Base-by-base conservation (phyloP, 1,284 basidiomycete species). In the Cryptococcus floricola region DNA sequence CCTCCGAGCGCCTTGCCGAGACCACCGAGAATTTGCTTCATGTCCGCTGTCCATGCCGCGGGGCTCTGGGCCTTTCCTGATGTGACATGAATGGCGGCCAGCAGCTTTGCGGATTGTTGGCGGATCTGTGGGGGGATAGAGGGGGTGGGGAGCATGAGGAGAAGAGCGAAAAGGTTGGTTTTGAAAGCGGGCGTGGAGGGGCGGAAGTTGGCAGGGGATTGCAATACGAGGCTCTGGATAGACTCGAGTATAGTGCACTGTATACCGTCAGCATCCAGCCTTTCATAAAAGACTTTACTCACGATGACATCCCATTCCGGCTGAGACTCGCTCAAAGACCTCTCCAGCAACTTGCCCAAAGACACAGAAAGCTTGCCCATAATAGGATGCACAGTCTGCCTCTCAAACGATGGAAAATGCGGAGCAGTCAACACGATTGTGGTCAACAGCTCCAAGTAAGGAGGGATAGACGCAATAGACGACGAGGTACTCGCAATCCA, bases 351-450 rank as follows among this genome's bases (percentile, higher is more conserved):
- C 31, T 62, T 67, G 25, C 61, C 57, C 13, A 73, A 45, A 2
- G 66, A 65, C 2, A 71, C 65, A 9, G 70, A 63, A 14, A 73
- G 57, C 60, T 75, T 77, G 48, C 70, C 71, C 62, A 74, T 70
- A 18, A 71, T 61, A 9, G 75, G 75, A 38, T 70, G 67, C 27
- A 73, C 60, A 1, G 65, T 63, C 51, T 75, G 73, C 27, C 75
- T 58, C 58, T 74, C 71, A 53, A 75, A 75, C 4, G 69, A 62
- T 0, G 75, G 75, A 28, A 69, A 73, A 25, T 63, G 56, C 0
- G 68, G 58, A 0, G 68, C 57, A 16, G 60, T 53, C 2, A 60
- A 19, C 8, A 77, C 58, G 7, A 75, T 55, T 0, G 63, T 62
- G 4, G 56, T 54, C 8, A 68, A 53, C 7, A 77, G 58, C 1